Percentiles rank a stretch among this genome's conserved stretches.
These are phyloP conservation scores for Mycena chlorophos DNA, from an alignment of 768 basidiomycete species.

Conservation along the genomic window DNA sequence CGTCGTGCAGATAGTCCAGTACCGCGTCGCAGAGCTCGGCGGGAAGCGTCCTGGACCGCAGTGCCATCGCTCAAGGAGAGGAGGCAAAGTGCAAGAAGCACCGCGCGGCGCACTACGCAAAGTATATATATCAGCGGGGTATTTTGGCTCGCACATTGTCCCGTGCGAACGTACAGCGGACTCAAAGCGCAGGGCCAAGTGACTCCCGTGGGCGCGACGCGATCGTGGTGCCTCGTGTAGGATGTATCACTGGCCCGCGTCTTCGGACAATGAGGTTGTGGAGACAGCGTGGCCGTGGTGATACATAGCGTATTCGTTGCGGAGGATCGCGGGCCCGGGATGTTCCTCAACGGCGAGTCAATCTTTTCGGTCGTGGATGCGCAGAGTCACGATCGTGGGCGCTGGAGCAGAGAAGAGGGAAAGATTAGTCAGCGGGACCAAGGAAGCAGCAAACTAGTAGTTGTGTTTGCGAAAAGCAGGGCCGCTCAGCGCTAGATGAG, in stretches of 20 bases:
- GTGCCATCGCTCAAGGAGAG: conserved; percentile 1
- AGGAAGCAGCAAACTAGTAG: too few species aligned
- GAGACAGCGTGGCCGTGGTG: neutral
- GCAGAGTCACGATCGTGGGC: too few species aligned
- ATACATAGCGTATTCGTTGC: too few species aligned
- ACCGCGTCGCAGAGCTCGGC: conserved; percentile 33
- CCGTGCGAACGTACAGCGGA: neutral
- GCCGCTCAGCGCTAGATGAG: too few species aligned
- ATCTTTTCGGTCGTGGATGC: too few species aligned
- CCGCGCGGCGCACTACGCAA: neutral
- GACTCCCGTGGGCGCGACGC: neutral
- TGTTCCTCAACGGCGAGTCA: too few species aligned
- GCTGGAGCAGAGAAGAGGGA: too few species aligned
- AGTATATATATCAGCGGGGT: neutral
- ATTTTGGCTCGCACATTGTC: neutral
- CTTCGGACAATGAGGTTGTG: neutral
- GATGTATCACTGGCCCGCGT: neutral
- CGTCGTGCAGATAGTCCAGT: conserved; percentile 34
- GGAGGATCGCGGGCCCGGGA: too few species aligned
- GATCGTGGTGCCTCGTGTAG: neutral
- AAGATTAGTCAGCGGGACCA: too few species aligned
- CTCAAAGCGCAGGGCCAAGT: neutral
- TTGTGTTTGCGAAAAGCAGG: too few species aligned
- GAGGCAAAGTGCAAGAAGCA: neutral
- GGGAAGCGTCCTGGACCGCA: conserved; percentile 20